Percentiles rank a stretch among this genome's conserved stretches.
Evolutionary conservation across 164 flowering plant genomes (phyloP).

Genomic region (Stephania japonica): DNA sequence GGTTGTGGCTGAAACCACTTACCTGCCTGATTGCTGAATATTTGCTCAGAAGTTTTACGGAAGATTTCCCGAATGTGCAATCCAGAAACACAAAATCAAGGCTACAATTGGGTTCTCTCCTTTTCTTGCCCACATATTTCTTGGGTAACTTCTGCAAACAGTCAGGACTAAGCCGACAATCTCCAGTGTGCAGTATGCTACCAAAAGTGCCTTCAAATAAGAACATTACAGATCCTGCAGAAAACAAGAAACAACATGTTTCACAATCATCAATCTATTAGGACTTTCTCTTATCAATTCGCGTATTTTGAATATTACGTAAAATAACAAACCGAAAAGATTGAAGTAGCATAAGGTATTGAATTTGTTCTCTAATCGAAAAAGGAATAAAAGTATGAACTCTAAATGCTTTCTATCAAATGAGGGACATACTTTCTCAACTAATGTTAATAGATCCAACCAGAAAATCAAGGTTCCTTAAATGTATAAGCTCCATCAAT

Average conservation of each 20-base stretch:
- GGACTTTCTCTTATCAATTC: not conserved
- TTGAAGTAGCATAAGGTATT: not conserved
- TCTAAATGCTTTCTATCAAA: not conserved
- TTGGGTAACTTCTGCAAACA: conserved; percentile 59
- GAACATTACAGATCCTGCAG: conserved; percentile 88
- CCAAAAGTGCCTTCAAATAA: conserved; percentile 84
- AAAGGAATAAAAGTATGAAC: not conserved
- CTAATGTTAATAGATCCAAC: no score
- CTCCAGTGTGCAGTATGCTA: conserved; percentile 83
- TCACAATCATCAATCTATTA: conserved; percentile 12
- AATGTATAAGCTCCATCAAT: no score
- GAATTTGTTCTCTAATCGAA: not conserved
- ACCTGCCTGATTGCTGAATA: conserved; percentile 69
- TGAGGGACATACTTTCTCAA: not conserved
- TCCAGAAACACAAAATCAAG: conserved; percentile 76
- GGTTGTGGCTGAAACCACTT: conserved; percentile 1
- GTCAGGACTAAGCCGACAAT: conserved; percentile 74
- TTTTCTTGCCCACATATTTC: conserved; percentile 52
- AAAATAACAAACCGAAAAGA: not conserved
- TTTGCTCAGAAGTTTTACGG: conserved; percentile 53
- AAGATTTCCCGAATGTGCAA: conserved; percentile 71
- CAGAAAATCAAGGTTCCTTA: no score
- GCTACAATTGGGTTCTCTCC: conserved; percentile 38
- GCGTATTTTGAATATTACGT: not conserved
- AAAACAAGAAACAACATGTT: conserved; percentile 16